phyloP scores from a whole-genome alignment of 371 early-diverging fungal genomes.

The Lichtheimia hyalospora region DNA sequence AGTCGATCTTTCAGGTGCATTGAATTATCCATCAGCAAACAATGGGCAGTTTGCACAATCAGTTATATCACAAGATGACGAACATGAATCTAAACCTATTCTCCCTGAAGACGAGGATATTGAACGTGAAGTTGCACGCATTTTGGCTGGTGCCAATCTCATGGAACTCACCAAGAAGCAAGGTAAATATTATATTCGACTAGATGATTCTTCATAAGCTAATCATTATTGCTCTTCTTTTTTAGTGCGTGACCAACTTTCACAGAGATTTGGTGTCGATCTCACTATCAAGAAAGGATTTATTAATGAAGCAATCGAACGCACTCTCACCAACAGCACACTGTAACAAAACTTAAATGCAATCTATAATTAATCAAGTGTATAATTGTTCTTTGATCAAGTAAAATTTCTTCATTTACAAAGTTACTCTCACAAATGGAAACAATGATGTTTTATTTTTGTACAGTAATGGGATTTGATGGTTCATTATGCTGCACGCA shows the following conservation, averaged over 20 bases:
- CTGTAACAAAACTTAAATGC: not conserved
- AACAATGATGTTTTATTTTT: no score
- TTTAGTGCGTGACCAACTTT: conserved; percentile 79
- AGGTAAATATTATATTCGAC: conserved; percentile 36
- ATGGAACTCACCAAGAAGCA: conserved; percentile 83
- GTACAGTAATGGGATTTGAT: no score
- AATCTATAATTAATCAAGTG: not conserved
- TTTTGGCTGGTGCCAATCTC: conserved; percentile 76
- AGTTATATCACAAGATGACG: not conserved
- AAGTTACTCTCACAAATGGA: no score
- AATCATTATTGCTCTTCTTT: conserved; percentile 8
- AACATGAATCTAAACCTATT: conserved; percentile 25
- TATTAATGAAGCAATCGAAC: conserved; percentile 83
- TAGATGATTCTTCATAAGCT: no score
- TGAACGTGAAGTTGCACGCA: conserved; percentile 72
- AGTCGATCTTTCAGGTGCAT: conserved; percentile 29
- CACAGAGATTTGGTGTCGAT: conserved; percentile 77
- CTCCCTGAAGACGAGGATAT: conserved; percentile 88
- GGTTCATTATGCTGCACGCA: no score
- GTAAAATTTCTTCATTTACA: no score
- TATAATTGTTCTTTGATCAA: no score
- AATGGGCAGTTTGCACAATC: conserved; percentile 1
- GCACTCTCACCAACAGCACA: not conserved
- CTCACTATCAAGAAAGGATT: conserved; percentile 79
- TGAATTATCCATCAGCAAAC: not conserved